Evolutionary conservation across 495 filamentous ascomycete genomes (phyloP), one percentile per base, ranked within the genome.

Genomic region (Podospora sp.): DNA sequence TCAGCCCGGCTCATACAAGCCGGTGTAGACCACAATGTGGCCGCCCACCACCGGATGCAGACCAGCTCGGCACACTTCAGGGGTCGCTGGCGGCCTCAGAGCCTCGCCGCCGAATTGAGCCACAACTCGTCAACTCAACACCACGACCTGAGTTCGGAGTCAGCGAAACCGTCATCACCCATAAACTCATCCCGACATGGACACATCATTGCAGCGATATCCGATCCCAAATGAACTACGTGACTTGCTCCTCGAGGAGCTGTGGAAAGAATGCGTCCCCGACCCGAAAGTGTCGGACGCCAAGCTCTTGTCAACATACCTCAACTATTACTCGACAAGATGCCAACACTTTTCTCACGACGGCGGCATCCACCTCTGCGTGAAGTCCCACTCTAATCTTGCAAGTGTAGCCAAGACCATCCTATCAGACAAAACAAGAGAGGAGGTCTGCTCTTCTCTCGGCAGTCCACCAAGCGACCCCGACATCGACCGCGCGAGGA

Each of bases 281-380:
- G 26, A 36, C 24, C 29, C 29, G 4, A 27, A 58, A 25, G 2
- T 20, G 33, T 8, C 35, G 16, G 21, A 22, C 3, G 9, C 46
- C 25, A 11, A 46, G 11, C 6, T 11, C 46, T 49, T 65, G 50
- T 35, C 56, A 16, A 27, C 62, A 0, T 70, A 67, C 14, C 50
- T 60, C 11, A n/a, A 55, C 40, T 65, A 64, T 50, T 70, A 67
- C 46, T 55, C 65, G 35, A 12, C 46, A 4, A 16, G 51, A 56
- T 65, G 56, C 56, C 65, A 57, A n/a, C 56, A 18, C 16, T 58
- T 57, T n/a, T 56, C 21, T 7, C 35, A 49, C 3, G 50, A 49
- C 24, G 65, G 20, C 29, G 61, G 50, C 24, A 64, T 26, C 27
- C 56, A 70, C 18, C 46, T 68, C 5, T 67, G 5, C 33, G 33